phyloP scores from a whole-genome alignment of 1,284 basidiomycete genomes.

The Irpex lacteus region DNA sequence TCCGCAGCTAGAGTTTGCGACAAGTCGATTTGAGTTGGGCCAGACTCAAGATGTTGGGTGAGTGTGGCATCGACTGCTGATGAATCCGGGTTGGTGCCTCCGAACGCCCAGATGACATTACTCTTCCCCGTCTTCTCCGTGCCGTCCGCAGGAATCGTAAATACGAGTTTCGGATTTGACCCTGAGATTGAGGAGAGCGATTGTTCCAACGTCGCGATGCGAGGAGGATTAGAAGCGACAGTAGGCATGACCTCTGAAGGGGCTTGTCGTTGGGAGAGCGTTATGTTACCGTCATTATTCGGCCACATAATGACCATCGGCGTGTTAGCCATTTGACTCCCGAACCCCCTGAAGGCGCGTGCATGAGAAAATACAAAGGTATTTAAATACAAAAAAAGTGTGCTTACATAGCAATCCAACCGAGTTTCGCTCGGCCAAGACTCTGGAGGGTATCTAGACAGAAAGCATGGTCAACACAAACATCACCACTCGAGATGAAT shows the following conservation, averaged over 20 bases:
- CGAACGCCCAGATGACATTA: constrained; percentile 33
- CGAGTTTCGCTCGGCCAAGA: constrained; percentile 14
- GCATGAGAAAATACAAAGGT: not conserved
- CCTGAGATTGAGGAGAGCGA: constrained; percentile 24
- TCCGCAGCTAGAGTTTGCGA: constrained; percentile 15
- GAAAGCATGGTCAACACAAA: not conserved
- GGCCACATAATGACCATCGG: constrained; percentile 47
- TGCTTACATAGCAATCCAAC: constrained; percentile 28
- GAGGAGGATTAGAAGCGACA: constrained; percentile 33
- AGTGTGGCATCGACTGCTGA: constrained; percentile 28
- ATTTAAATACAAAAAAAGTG: not conserved
- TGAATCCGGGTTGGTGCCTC: constrained; percentile 29
- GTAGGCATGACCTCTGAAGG: constrained; percentile 32
- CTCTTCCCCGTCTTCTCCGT: constrained; percentile 18
- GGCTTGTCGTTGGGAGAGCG: constrained; percentile 40
- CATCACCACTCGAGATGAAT: not conserved
- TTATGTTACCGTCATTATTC: constrained; percentile 39
- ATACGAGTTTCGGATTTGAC: constrained; percentile 18
- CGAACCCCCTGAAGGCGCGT: constrained; percentile 31
- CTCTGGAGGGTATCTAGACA: constrained; percentile 22
- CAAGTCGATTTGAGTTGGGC: constrained; percentile 29
- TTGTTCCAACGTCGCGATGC: constrained; percentile 29
- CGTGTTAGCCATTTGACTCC: constrained; percentile 32
- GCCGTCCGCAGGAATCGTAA: constrained; percentile 8
- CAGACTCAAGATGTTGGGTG: constrained; percentile 32